Conservation (phyloP, 805 yeast species). For the Monosporozyma solicola region DNA sequence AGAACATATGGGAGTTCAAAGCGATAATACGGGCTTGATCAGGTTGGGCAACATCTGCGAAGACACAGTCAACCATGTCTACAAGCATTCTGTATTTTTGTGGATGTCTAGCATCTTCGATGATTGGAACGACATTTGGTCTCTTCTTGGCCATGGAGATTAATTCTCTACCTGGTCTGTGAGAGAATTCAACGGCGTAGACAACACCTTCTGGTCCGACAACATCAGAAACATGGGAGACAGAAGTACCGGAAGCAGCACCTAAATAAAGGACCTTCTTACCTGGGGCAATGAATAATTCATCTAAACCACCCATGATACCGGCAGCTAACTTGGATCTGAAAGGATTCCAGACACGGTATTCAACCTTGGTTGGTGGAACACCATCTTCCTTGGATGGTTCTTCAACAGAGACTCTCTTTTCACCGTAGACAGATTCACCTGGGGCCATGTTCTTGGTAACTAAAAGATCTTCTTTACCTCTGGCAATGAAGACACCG, state of each 20-base stretch:
- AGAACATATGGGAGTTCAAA: constrained; percentile 93
- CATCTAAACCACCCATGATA: constrained; percentile 99
- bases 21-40: constrained; percentile 99
- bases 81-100: constrained; percentile 98
- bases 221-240: constrained; percentile 94
- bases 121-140: constrained; percentile 97
- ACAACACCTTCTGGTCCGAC: constrained; percentile 99
- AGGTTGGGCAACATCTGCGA: constrained; percentile 99
- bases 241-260: constrained; percentile 99
- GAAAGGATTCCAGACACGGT: constrained; percentile 99
- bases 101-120: constrained; percentile 99
- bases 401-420: constrained; percentile 88
- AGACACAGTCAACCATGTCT: constrained; percentile 97
- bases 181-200: constrained; percentile 98
- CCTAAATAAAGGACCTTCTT: constrained; percentile 95
- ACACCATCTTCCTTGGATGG: constrained; percentile 83
- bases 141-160: constrained; percentile 99
- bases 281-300: constrained; percentile 95
- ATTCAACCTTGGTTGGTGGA: constrained; percentile 89
- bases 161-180: constrained; percentile 99
- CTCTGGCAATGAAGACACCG: constrained; percentile 98
- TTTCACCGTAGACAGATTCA: constrained; percentile 97
- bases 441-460: constrained; percentile 98
- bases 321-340: constrained; percentile 99
- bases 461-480: constrained; percentile 96